phyloP scores from a whole-genome alignment of 1,284 basidiomycete species.

The Ustilago loliicola region DNA sequence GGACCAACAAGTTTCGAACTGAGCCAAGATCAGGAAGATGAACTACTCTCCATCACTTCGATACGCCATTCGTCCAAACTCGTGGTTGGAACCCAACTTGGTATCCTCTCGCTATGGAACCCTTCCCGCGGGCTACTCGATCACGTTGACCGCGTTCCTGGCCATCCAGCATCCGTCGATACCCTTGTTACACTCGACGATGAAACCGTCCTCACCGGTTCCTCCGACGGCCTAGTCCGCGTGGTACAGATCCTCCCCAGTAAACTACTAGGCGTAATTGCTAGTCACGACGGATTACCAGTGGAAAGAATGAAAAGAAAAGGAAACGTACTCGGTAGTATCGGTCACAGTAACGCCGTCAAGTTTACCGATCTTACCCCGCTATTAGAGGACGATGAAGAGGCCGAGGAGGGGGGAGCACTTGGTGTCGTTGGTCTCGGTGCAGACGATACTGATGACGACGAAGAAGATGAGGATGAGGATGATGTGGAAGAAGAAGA shows the following conservation, averaged over 20 bases:
- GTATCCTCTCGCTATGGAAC: conserved; percentile 91
- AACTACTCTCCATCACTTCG: conserved; percentile 84
- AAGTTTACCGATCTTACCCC: conserved; percentile 84
- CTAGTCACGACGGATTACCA: conserved; percentile 86
- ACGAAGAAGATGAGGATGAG: conserved; percentile 32
- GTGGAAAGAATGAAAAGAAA: conserved; percentile 84
- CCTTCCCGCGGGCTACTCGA: conserved; percentile 87
- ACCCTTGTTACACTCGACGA: conserved; percentile 78
- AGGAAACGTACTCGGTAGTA: conserved; percentile 87
- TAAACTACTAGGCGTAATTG: conserved; percentile 88
- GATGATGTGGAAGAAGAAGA: conserved; percentile 27
- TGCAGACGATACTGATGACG: conserved; percentile 20
- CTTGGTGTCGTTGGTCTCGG: conserved; percentile 24
- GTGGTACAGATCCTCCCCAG: conserved; percentile 91
- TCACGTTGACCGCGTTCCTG: conserved; percentile 92
- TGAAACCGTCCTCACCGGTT: conserved; percentile 84
- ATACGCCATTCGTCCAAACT: conserved; percentile 86
- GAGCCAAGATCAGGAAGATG: conserved; percentile 93
- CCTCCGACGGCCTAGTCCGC: conserved; percentile 90
- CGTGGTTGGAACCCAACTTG: conserved; percentile 89
- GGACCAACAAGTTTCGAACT: conserved; percentile 78
- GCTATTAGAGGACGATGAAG: conserved; percentile 73
- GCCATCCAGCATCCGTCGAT: conserved; percentile 78
- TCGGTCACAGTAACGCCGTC: conserved; percentile 88
- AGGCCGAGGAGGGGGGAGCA: conserved; percentile 30